Base-by-base conservation (phyloP, 1,139 yeast genomes). In the Candida sp. region DNA sequence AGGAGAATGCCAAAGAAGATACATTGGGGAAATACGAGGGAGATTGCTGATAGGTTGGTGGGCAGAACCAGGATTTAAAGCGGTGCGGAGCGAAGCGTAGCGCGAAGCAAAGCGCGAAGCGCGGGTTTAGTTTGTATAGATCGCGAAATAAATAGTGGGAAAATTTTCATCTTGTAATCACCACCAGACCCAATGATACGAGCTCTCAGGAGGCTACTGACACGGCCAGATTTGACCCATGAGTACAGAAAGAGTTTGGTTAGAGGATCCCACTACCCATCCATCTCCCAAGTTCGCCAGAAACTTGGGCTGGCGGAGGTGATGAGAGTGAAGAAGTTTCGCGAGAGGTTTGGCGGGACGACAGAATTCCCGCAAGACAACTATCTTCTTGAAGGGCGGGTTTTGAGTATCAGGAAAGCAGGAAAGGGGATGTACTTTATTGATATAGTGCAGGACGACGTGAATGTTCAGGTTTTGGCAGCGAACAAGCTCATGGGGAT, bases 1-100 rank as follows among this genome's bases (percentile, higher is more conserved):
- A 84, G 76, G 68, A 88, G 99, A 77, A 87, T 94, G 84, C 97
- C 98, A 58, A 92, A 90, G 77, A 77, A 79, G 56, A 87, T 92
- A 45, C 91, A 89, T 70, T 94, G 99, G 99, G 76, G 79, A 49
- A 77, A 76, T 43, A 74, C 87, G 52, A 81, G 96, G 65, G 86
- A 85, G 48, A 82, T 89, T 63, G 90, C 96, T 52, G 97, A 92
- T 72, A 86, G 86, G 68, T 78, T 93, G 67, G 96, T 88, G 43
- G 97, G 97, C 47, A 83, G 97, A 74, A 80, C 74, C 27, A 58
- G 65, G 49, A 47, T 62, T 3, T 17, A n/a, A 6, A 35, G 7
- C 12, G 23, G 35, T 33, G 35, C n/a, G 35, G 6, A 31, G 9
- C 9, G 32, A 30, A 9, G 32, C 32, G 32, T 30, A 30, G 11